Base-by-base conservation (phyloP, 345 rosid species). In the Gossypium bickii region DNA sequence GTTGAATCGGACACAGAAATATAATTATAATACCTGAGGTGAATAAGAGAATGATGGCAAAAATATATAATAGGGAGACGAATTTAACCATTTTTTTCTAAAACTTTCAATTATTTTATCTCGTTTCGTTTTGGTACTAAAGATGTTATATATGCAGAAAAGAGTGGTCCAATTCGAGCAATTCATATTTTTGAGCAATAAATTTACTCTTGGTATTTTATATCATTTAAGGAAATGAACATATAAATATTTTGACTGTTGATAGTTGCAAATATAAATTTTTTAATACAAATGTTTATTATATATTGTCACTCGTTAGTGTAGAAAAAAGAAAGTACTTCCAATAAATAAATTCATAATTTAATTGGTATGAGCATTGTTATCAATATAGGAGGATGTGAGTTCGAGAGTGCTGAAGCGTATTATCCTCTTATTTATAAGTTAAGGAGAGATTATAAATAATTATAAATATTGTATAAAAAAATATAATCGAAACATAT, bases 361-460 rank as follows among this genome's bases (percentile, higher is more conserved):
- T 34, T 6, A 1, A 34, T 34, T 34, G 6, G 38, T 4, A 4
- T 34, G 6, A 1, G 0, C 0, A 27, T 27, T 27, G 0, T 34
- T 34, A 6, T 34, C 0, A 34, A 34, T 34, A 4, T 0, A 4
- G 0, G 6, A 29, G 1, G 1, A 34, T 0, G 1, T 34, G 0
- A 29, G 6, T 34, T 34, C 0, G 0, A 34, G 6, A 34, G 1
- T 0, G 0, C 1, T 34, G 1, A 4, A 34, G 0, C 0, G 1
- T 34, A 34, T 34, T 34, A 34, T 4, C 0, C 0, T 34, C 1
- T 0, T 34, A 34, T 34, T 34, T 34, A 34, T 4, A 0, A 4
- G 1, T 34, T 34, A 0, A 0, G 0, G 1, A 34, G 0, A 4
- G 1, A 34, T 0, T 34, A 34, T 34, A 34, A 4, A 0, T 34